Base-by-base conservation (phyloP, 495 filamentous ascomycete genomes). In the Penicillium samsonianum region DNA sequence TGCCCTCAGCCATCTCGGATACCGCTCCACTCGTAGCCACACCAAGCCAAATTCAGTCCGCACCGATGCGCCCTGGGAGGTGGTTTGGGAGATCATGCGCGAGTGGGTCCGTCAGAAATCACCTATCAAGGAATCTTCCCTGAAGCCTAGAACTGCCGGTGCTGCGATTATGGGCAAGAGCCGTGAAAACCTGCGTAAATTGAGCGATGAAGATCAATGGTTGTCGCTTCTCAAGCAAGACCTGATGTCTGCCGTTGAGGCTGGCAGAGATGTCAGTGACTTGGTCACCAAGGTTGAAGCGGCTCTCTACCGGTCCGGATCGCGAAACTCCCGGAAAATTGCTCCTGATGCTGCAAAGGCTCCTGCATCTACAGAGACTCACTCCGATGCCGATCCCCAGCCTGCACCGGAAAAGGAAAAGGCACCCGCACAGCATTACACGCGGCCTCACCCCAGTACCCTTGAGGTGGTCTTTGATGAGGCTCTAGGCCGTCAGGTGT, bases 11-110 rank as follows among this genome's bases (percentile, higher is more conserved):
- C 80, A 87, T 38, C 78, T 93, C 1, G 94, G 92, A 12, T 97
- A 96, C 66, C 80, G 82, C 41, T 86, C 86, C 11, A 89, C 88
- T 1, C 83, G 93, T 55, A 93, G 87, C 55, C 94, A 98, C 64
- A 85, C 89, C 52, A 93, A 91, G 62, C 82, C 89, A 0, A 92
- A 91, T n/a, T 90, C 86, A 56, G 84, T 97, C 59, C 90, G 89
- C 69, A 98, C 95, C 0, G 86, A 96, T 71, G 94, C 94, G 11
- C 87, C 90, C 0, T 97, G 92, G 91, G 76, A 73, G 3, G 82
- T 90, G 3, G 80, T 98, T 42, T 98, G 94, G 94, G 88, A 96
- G 60, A 79, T 98, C 30, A 96, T 98, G 86, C 80, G 89, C 33
- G 90, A 95, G 73, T 98, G 93, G 93, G 78, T 85, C 3, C 79